phyloP scores from a whole-genome alignment of 202 grass and related monocot genomes.

The Carex arenaria region DNA sequence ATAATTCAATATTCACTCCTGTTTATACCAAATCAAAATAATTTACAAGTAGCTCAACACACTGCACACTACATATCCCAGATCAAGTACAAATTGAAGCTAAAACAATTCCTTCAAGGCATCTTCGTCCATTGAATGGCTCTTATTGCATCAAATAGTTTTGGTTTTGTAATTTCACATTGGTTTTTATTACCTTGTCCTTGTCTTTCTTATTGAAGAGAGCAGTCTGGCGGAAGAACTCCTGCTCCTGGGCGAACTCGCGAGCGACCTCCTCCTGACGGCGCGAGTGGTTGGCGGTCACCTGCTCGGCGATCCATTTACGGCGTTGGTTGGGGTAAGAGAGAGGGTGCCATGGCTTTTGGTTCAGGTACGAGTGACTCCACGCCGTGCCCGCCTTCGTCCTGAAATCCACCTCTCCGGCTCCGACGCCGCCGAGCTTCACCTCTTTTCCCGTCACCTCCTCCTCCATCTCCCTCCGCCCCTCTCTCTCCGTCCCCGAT shows the following conservation, averaged over 20 bases:
- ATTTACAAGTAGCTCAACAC: background rate
- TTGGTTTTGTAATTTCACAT: background rate
- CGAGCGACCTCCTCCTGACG: constrained; percentile 71
- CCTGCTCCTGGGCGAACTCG: constrained; percentile 94
- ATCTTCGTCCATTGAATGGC: background rate
- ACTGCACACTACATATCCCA: background rate
- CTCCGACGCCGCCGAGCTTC: constrained; percentile 25
- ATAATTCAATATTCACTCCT: background rate
- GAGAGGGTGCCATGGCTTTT: constrained; percentile 96
- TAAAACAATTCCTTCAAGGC: background rate
- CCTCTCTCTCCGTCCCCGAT: background rate
- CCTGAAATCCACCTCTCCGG: constrained; percentile 85
- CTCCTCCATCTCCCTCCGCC: constrained; percentile 61
- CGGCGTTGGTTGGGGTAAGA: constrained; percentile 99
- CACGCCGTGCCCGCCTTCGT: constrained; percentile 87
- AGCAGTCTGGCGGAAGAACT: constrained; percentile 92
- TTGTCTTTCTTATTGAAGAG: constrained; percentile 95
- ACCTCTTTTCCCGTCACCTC: constrained; percentile 58
- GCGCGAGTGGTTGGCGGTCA: constrained; percentile 43
- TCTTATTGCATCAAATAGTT: background rate
- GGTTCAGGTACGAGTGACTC: constrained; percentile 94
- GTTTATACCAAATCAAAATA: background rate
- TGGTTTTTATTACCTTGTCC: constrained; percentile 63
- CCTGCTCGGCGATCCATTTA: constrained; percentile 99
- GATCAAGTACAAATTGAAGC: background rate